Evolutionary conservation across 495 filamentous ascomycete species (phyloP).

Genomic region (Cercophora newfieldiana): DNA sequence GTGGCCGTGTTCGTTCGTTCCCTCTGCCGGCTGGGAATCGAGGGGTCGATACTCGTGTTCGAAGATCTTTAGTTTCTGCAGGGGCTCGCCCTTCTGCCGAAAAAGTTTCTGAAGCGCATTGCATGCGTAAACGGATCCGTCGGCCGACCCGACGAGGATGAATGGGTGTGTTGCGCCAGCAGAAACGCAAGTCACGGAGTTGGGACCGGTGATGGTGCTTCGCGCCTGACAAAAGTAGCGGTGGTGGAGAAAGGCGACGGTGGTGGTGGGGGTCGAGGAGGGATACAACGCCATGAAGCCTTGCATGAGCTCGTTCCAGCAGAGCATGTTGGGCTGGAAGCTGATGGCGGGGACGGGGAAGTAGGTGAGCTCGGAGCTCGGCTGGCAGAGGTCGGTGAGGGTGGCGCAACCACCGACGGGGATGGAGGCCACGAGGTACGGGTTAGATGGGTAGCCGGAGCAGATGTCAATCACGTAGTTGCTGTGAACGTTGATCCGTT

Average conservation of each 20-base stretch:
- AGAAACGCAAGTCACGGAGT: constrained; percentile 45
- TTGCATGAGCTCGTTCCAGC: constrained; percentile 48
- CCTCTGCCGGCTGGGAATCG: not conserved
- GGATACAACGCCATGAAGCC: constrained; percentile 49
- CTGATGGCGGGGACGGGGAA: constrained; percentile 45
- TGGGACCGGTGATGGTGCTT: constrained; percentile 46
- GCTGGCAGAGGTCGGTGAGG: constrained; percentile 46
- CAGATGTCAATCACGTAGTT: constrained; percentile 49
- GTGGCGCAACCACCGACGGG: constrained; percentile 48
- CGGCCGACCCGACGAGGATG: constrained; percentile 44
- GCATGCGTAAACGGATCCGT: constrained; percentile 46
- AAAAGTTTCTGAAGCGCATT: constrained; percentile 50
- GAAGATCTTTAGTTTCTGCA: constrained; percentile 47
- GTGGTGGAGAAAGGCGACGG: constrained; percentile 46
- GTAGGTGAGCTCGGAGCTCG: constrained; percentile 48
- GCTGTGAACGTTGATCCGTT: constrained; percentile 43
- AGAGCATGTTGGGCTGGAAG: constrained; percentile 48
- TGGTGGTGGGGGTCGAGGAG: constrained; percentile 46
- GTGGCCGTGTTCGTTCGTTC: not conserved
- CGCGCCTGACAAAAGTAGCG: constrained; percentile 48
- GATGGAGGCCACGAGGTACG: constrained; percentile 45
- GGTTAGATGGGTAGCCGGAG: constrained; percentile 48
- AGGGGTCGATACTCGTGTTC: constrained; percentile 46
- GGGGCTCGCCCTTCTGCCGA: constrained; percentile 42
- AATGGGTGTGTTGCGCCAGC: constrained; percentile 46